These are phyloP conservation scores for Clathrospora elynae DNA, from an alignment of 2,329 filamentous ascomycete genomes.

Conservation along the genomic window DNA sequence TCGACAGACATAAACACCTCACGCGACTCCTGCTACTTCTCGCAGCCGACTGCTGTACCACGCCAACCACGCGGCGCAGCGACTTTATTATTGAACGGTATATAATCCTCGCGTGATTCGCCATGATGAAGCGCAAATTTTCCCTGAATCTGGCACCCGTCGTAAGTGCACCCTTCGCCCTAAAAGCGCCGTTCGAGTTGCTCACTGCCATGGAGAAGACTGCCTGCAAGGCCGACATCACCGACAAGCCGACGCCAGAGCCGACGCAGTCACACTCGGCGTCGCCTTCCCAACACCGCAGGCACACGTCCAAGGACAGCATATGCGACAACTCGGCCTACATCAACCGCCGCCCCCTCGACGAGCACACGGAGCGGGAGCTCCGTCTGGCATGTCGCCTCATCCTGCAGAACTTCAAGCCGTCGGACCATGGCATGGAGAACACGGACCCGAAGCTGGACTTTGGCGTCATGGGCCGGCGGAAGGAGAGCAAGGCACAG, in stretches of 20 bases:
- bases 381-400: constrained; percentile 54
- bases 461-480: constrained; percentile 36
- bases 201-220: constrained; percentile 37
- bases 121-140: constrained; percentile 52
- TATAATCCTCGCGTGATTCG: constrained; percentile 4
- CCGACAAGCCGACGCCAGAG: constrained; percentile 38
- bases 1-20: constrained; percentile 1
- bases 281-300: constrained; percentile 22
- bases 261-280: constrained; percentile 20
- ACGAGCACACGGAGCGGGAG: constrained; percentile 51
- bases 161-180: constrained; percentile 32
- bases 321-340: constrained; percentile 48
- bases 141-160: constrained; percentile 52
- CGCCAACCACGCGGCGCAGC: constrained; percentile 1
- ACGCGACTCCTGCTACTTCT: constrained; percentile 3
- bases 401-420: constrained; percentile 51
- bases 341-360: constrained; percentile 52
- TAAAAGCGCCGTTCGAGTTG: neutral
- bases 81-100: neutral
- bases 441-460: constrained; percentile 46
- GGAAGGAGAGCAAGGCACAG: constrained; percentile 26
- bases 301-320: constrained; percentile 39
- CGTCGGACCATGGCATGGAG: constrained; percentile 46
- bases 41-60: neutral
- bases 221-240: constrained; percentile 38